Percentiles rank a stretch among this genome's conserved stretches.
Conservation (phyloP, 306 rosid species). For the Cucurbita argyrosperma region DNA sequence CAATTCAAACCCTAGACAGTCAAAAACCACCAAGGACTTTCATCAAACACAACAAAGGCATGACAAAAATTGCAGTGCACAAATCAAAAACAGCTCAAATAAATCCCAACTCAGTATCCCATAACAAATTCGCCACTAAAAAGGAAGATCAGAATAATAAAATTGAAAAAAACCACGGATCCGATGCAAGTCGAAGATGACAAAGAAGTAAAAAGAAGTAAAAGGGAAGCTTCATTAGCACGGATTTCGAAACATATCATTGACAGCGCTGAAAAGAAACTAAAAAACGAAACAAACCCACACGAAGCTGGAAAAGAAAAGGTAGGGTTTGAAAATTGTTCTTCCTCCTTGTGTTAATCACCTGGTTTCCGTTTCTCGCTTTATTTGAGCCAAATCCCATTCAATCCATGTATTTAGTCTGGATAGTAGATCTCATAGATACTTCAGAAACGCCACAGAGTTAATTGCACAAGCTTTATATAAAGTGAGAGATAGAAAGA, state of each 20-base stretch:
- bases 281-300: background rate
- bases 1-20: background rate
- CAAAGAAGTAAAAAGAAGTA: background rate
- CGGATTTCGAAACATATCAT: background rate
- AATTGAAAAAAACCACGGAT: background rate
- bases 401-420: background rate
- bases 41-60: background rate
- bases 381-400: background rate
- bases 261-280: background rate
- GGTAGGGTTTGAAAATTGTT: background rate
- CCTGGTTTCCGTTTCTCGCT: background rate
- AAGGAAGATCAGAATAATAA: background rate
- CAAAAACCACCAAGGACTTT: background rate
- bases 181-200: background rate
- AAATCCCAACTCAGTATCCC: background rate
- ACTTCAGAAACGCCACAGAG: conserved; percentile 10
- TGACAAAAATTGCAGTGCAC: background rate
- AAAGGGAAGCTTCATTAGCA: background rate
- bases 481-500: background rate
- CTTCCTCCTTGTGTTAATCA: background rate
- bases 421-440: conserved; percentile 4
- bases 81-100: background rate
- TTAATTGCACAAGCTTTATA: conserved; percentile 3
- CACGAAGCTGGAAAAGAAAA: background rate
- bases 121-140: background rate